Base-by-base conservation (phyloP, 768 basidiomycete genomes). In the Butyriboletus loyo region DNA sequence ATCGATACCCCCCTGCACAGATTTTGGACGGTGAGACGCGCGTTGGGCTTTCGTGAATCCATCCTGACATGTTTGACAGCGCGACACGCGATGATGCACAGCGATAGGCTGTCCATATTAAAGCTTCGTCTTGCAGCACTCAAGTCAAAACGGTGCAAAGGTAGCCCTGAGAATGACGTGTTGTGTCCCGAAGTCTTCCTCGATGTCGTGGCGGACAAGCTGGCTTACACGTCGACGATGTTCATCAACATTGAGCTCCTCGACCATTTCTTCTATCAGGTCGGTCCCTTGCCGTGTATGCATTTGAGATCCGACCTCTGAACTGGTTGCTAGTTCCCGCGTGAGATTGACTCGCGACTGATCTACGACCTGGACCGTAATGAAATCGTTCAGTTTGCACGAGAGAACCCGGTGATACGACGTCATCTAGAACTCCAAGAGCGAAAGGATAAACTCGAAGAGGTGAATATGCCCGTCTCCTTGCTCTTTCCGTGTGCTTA, bases 251-350 rank as follows among this genome's bases (percentile, higher is more conserved):
- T 99, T 53, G 97, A 99, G 68, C 77, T 99, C 10, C 81, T 98
- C 2, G 95, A 97, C 63, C 95, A 98, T 61, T 99, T 98, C 79
- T 98, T 98, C 77, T 97, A 98, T 65, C 92, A 96, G 78, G 92
- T 90, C 59, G 39, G 80, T 66, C 31, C 22, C 31, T 22, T 21
- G n/a, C 7, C n/a, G 4, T 14, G 41, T 50, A 21, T 11, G 14
- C 19, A 28, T 15, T 17, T 13, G 21, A 11, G 21, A n/a, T 0
- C 7, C 5, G 8, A 15, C 14, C 11, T 38, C 38, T 56, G 25
- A 56, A 22, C 50, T n/a, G 2, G 31, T 13, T 28, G 52, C 7
- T 55, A 97, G 90, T 98, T 99, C 77, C 96, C 97, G 55, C 85
- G 96, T 30, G 96, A 98, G 73, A 98, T 99, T 52, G 96, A 98